A percentile compares a stretch with the other conserved stretches of the same genome.
Evolutionary conservation across 495 filamentous ascomycete species (phyloP).

Genomic region (Neurospora cerealis): DNA sequence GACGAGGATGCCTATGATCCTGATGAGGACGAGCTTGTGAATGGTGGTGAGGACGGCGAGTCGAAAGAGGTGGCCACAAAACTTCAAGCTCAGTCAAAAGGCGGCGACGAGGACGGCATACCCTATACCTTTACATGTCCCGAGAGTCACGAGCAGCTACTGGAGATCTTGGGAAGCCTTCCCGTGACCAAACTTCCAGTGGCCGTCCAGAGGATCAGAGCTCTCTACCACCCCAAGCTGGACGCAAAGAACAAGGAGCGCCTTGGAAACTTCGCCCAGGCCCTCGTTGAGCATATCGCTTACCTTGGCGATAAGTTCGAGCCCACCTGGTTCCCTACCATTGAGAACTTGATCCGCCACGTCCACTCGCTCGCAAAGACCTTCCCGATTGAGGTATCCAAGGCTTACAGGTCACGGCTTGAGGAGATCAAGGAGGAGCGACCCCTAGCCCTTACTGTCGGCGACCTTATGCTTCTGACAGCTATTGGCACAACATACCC

Average conservation of each 20-base stretch:
- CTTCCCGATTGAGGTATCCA: conserved; percentile 65
- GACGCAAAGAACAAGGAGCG: conserved; percentile 73
- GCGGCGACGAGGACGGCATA: conserved; percentile 40
- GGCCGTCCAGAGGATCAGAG: conserved; percentile 79
- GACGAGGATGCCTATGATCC: conserved; percentile 22
- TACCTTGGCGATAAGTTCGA: conserved; percentile 45
- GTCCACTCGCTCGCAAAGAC: conserved; percentile 65
- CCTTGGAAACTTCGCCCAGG: conserved; percentile 60
- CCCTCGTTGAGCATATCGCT: conserved; percentile 70
- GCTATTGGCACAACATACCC: conserved; percentile 80
- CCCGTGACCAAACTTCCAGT: conserved; percentile 55
- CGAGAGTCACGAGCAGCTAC: conserved; percentile 59
- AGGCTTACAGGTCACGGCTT: conserved; percentile 65
- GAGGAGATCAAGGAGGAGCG: conserved; percentile 50
- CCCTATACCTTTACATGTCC: conserved; percentile 83
- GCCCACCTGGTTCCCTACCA: conserved; percentile 25
- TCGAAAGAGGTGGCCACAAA: conserved; percentile 35
- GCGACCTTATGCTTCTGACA: conserved; percentile 73
- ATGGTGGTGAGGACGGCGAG: conserved; percentile 47
- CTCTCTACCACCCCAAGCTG: conserved; percentile 82
- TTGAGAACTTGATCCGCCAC: conserved; percentile 34
- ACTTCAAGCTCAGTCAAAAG: conserved; percentile 16
- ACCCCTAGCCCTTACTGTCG: conserved; percentile 51
- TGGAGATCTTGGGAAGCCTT: conserved; percentile 51
- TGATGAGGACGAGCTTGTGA: conserved; percentile 60